Base-by-base conservation (phyloP, 768 basidiomycete species). In the Suillus lakei region DNA sequence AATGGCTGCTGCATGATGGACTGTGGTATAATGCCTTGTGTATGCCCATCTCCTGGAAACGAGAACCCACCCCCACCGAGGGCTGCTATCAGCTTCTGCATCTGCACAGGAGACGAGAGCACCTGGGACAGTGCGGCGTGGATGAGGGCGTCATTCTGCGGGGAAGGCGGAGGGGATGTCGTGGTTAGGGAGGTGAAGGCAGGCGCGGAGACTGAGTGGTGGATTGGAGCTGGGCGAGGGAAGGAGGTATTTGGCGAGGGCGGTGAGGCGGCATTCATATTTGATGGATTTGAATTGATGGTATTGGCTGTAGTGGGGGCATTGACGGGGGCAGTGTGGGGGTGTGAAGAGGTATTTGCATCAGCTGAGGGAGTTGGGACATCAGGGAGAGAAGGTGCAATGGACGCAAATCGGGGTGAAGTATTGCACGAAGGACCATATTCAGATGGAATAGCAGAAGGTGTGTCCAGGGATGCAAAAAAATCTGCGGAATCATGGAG, bases 41-140 rank as follows among this genome's bases (percentile, higher is more conserved):
- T 13, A 18, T 41, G 65, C 3, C 43, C 30, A 39, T 69, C 64
- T 28, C 55, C 23, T 44, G 58, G 9, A 55, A 62, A 59, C 18
- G 56, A 18, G 23, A 59, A 56, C 26, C 58, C 58, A 4, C 58
- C 58, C 18, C 38, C 39, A 21, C 58, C 58, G 30, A 88, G 78
- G 0, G 84, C 80, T 0, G 80, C 77, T 21, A 89, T 76, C 9
- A 91, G 76, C 61, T 86, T 83, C 66, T 90, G 88, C 60, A 91
- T 81, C 69, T 90, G 87, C 1, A 74, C 70, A 0, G 88, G 87
- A 0, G 85, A 80, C 48, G 70, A 79, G 59, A 81, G 73, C 30
- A 90, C 78, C 64, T 85, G 84, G 54, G 85, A 81, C 41, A 89
- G 77, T 9, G 85, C 79, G 12, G 80, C 73, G 67, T 87, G 85